These are phyloP conservation scores for Solanum dulcamara DNA, from an alignment of 257 asterid genomes.

Conservation along the genomic window DNA sequence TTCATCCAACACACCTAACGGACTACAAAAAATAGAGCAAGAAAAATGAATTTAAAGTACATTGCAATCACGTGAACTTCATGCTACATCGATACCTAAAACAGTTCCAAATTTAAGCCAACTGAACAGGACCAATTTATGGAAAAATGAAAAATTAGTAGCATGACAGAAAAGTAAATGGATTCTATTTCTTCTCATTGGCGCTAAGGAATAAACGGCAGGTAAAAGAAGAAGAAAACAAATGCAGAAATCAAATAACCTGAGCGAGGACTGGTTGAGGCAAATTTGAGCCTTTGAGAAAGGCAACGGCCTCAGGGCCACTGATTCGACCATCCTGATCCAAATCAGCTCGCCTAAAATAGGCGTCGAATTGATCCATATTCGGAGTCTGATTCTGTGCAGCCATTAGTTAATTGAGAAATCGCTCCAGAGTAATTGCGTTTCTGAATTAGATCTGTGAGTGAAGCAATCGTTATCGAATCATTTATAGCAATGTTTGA, in stretches of 20 bases:
- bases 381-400: conserved; percentile 6
- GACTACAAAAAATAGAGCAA: neutral
- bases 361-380: conserved; percentile 64
- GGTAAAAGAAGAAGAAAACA: neutral
- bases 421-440: neutral
- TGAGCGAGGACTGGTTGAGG: conserved; percentile 84
- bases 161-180: neutral
- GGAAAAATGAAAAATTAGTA: neutral
- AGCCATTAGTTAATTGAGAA: conserved; percentile 3
- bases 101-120: neutral
- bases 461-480: neutral
- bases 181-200: neutral
- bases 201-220: neutral
- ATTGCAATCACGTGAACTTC: neutral
- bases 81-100: neutral
- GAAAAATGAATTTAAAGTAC: neutral
- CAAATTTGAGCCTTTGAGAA: conserved; percentile 67
- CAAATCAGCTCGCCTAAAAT: conserved; percentile 78
- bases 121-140: neutral
- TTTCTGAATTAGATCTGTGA: conserved; percentile 4
- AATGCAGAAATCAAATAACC: conserved; percentile 24
- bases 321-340: conserved; percentile 95
- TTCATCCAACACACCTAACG: neutral
- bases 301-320: conserved; percentile 77
- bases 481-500: neutral